Base-by-base conservation (phyloP, 495 filamentous ascomycete genomes). In the Alectoria sarmentosa region DNA sequence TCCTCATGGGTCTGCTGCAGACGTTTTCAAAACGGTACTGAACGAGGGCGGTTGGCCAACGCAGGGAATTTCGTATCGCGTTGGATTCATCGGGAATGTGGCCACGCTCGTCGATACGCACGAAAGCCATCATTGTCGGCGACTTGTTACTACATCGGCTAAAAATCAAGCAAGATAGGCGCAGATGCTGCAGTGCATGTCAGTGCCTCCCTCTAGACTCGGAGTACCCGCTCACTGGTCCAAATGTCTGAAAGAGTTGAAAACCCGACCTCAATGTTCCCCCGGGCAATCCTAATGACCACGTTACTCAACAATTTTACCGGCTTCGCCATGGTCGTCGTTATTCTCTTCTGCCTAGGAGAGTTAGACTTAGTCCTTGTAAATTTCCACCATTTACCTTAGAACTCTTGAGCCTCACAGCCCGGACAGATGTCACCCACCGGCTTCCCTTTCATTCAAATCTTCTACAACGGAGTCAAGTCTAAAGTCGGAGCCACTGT, bases 211-310 rank as follows among this genome's bases (percentile, higher is more conserved):
- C 15, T 49, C 49, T 26, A 15, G n/a, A 11, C 41, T n/a, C 19
- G 5, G 10, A 34, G 30, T 26, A 28, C 39, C 30, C n/a, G 56
- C 34, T 46, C 58, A 57, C 37, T 34, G 30, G 28, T 1, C 61
- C 30, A 82, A 72, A 80, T 81, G 78, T 73, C 80, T 26, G 82
- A 85, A 60, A 82, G 84, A 65, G 76, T 83, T 48, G 67, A 75
- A 11, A 75, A 78, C 62, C 79, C 81, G 1, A 65, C 75, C 2
- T 49, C 74, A 0, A 72, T 75, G 0, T 73, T 84, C 0, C 81
- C 81, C 0, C 69, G 70, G 1, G 74, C 79, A 0, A 75, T 84
- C 28, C 72, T 83, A 26, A 73, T 72, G 15, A 79, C 76, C 15
- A 70, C 78, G 10, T 36, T 76, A 19, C 70, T 83, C 58, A 84